Base-by-base conservation (phyloP, 495 filamentous ascomycete genomes). In the Trichoderma orchidacearum region DNA sequence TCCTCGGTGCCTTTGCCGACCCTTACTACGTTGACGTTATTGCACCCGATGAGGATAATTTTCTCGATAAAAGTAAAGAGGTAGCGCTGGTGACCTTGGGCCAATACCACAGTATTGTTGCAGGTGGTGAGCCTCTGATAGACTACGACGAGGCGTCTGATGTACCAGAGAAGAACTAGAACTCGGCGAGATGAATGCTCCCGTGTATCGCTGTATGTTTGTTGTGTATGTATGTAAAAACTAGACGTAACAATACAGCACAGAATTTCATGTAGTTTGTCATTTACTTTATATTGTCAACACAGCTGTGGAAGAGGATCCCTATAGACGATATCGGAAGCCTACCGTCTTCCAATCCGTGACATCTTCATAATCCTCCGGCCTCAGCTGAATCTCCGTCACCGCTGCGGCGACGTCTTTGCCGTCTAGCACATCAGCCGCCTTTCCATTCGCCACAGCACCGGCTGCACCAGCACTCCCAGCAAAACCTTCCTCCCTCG, bases 331-430 rank as follows among this genome's bases (percentile, higher is more conserved):
- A 63, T 80, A 79, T 51, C 76, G 67, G 57, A 80, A 81, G 1
- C 76, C 77, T 2, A 68, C 61, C 3, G 71, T 80, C 28, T 78
- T 74, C 74, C 75, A 69, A 73, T 80, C 57, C 64, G 78, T 56
- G 59, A 71, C 65, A 70, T 76, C 56, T 70, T 74, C 55, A 70
- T 79, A 79, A 73, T 79, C 68, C 71, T 66, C 61, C 64, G 69
- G 50, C 5, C 70, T 71, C 27, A 76, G 63, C 50, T 70, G 64
- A 34, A 74, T 67, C 53, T 65, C 61, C 18, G 59, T 58, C n/a
- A 60, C 55, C 5, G 57, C 36, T 23, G 60, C 58, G 9, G 58
- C 73, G 67, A 59, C 68, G 51, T 70, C 50, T 62, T 61, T 67
- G 31, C 62, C 38, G 30, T 58, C 61, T 41, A 60, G 60, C 36